Conservation (phyloP, 768 basidiomycete genomes). For the Russula sp. region DNA sequence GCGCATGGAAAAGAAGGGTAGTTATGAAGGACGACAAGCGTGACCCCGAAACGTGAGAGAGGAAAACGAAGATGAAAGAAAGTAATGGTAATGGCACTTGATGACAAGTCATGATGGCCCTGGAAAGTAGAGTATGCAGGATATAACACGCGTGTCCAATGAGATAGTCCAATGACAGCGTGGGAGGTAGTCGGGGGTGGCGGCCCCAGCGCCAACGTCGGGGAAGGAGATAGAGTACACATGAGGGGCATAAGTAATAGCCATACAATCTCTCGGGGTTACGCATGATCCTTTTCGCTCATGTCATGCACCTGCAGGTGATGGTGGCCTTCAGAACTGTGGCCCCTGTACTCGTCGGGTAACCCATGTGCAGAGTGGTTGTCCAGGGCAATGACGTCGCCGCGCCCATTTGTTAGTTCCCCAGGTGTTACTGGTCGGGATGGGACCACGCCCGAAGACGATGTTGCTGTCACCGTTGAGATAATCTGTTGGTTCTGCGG, state of each 20-base stretch:
- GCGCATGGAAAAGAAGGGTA: conserved; percentile 17
- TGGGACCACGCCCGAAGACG: conserved; percentile 61
- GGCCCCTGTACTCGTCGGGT: conserved; percentile 14
- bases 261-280: background rate
- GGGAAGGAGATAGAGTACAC: background rate
- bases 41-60: conserved; percentile 1
- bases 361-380: background rate
- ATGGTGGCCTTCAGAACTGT: conserved; percentile 8
- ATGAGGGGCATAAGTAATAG: background rate
- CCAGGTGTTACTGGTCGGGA: conserved; percentile 70
- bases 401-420: background rate
- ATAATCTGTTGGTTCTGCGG: conserved; percentile 67
- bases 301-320: conserved; percentile 8
- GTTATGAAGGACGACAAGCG: background rate
- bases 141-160: background rate
- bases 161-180: conserved; percentile 13
- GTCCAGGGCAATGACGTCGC: conserved; percentile 22
- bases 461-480: conserved; percentile 65
- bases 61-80: background rate
- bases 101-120: conserved; percentile 7
- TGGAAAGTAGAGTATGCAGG: background rate
- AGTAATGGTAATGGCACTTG: background rate
- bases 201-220: background rate
- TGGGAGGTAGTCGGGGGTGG: background rate
- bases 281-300: conserved; percentile 5